Base-by-base conservation (phyloP, 2,329 filamentous ascomycete species). In the Talaromyces verruculosus region DNA sequence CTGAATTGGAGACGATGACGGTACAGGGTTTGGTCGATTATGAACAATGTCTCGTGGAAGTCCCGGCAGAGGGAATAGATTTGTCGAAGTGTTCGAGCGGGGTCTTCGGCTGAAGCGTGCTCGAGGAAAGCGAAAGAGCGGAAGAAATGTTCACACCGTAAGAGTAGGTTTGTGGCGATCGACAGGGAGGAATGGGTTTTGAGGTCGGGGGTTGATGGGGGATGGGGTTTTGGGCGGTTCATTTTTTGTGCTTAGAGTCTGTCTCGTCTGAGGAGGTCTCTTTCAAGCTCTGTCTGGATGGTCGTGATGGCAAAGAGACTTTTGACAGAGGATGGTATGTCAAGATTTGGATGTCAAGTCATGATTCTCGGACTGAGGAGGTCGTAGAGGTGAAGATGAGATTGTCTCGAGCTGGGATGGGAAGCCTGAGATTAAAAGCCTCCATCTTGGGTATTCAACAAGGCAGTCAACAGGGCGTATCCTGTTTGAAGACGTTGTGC, bases 111-210 rank as follows among this genome's bases (percentile, higher is more conserved):
- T 19, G 22, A n/a, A 15, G 17, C n/a, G 35, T 33, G 49, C 10
- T 55, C 51, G 3, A 57, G 39, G 28, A 64, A 64, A 4, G 61
- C 61, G 10, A 64, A 39, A 10, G 49, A 45, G 28, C 51, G 49
- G 39, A 64, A 33, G 19, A 64, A 35, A 28, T 58, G 61, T 17
- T 64, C 61, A 19, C 61, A 64, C 8, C 61, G 49, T 6, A 64
- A 25, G n/a, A 64, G 61, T 7, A 64, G 37, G 51, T 64, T 64
- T n/a, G 41, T 57, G 4, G 61, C 61, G 2, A 64, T 64, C 5
- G 53, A 39, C 4, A 64, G 30, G 5, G 61, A 41, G 39, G 37
- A 47, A 5, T 57, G 51, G 3, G 17, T 64, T 64, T n/a, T 51
- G 25, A 4, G 25, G 3, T 57, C 35, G 2, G 45, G 19, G 30